These are phyloP conservation scores for Protomyces lactucae-debilis DNA, from an alignment of 1,139 yeast genomes.

Conservation along the genomic window DNA sequence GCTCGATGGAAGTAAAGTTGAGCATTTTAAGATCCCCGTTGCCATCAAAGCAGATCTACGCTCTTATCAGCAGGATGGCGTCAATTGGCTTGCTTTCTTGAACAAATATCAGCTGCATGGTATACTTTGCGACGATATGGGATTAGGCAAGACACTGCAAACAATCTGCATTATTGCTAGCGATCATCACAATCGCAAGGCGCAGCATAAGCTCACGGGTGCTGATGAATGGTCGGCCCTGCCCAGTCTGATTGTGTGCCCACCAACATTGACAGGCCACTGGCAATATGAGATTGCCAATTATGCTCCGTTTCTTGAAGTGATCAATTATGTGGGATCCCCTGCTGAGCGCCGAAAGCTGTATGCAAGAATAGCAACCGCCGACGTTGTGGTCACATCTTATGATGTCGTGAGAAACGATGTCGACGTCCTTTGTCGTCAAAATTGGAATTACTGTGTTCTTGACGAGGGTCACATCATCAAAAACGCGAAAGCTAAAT, in stretches of 20 bases:
- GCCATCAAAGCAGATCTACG: constrained; percentile 88
- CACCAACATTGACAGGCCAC: constrained; percentile 96
- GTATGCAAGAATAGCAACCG: constrained; percentile 50
- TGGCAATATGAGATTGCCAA: constrained; percentile 95
- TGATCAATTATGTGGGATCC: constrained; percentile 85
- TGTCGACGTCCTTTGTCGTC: constrained; percentile 54
- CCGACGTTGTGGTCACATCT: constrained; percentile 86
- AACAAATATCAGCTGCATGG: constrained; percentile 96
- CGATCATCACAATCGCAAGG: constrained; percentile 82
- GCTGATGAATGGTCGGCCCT: constrained; percentile 67
- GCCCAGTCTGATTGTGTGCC: constrained; percentile 86
- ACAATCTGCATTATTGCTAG: constrained; percentile 95
- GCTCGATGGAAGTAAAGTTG: constrained; percentile 95
- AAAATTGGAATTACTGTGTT: constrained; percentile 87
- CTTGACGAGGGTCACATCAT: constrained; percentile 97
- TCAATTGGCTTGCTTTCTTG: constrained; percentile 93
- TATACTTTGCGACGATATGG: constrained; percentile 98
- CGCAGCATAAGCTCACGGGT: constrained; percentile 54
- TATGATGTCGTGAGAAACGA: constrained; percentile 96
- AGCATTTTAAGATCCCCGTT: constrained; percentile 83
- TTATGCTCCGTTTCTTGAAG: constrained; percentile 81
- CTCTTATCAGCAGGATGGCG: constrained; percentile 97
- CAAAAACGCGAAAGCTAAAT: constrained; percentile 81
- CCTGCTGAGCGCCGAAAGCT: constrained; percentile 67
- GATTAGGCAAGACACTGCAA: constrained; percentile 93